Evolutionary conservation across 2,329 filamentous ascomycete genomes (phyloP), one percentile per base, ranked within the genome.

Genomic region (Clonostachys solani): DNA sequence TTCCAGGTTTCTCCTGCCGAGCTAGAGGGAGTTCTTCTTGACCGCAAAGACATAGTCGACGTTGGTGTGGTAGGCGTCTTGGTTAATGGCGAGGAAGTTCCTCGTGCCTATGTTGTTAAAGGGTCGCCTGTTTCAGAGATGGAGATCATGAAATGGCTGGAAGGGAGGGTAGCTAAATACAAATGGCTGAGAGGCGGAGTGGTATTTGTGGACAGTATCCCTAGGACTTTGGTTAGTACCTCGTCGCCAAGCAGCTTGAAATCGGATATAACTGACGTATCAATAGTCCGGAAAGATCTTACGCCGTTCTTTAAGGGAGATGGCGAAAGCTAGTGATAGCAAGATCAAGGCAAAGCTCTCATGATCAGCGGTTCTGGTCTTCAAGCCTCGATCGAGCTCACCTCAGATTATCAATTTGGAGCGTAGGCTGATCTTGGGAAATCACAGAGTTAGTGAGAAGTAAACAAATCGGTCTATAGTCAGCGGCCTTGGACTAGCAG

Each of bases 151-250:
- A 61, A 68, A 17, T 92, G 84, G 77, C 72, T 90, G 57, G 77
- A 80, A 18, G 73, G 73, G 44, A 78, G 78, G 46, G 85, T 89
- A 12, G 75, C 80, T 2, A 70, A 68, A 43, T 78, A 84, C 54
- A 92, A 92, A 65, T 73, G 80, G 51, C 69, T 91, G 44, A 80
- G 72, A 33, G 87, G 87, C 0, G 87, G 87, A 2, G 81, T 92
- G 2, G 69, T 77, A 12, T 88, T 90, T 60, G 65, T 84, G 3
- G 79, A 87, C 40, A 69, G 67, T 5, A 83, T 91, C 44, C 87
- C 87, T 3, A 66, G 64, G 56, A 62, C 63, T 53, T 81, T 81
- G 36, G 80, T 82, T 58, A 61, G 74, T 40, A 9, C 3, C 42
- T n/a, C 18, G 2, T 9, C 23, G 10, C 9, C 19, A 36, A 19